Evolutionary conservation across 352 stramenopile species (phyloP).

Genomic region (Globisporangium irregulare): DNA sequence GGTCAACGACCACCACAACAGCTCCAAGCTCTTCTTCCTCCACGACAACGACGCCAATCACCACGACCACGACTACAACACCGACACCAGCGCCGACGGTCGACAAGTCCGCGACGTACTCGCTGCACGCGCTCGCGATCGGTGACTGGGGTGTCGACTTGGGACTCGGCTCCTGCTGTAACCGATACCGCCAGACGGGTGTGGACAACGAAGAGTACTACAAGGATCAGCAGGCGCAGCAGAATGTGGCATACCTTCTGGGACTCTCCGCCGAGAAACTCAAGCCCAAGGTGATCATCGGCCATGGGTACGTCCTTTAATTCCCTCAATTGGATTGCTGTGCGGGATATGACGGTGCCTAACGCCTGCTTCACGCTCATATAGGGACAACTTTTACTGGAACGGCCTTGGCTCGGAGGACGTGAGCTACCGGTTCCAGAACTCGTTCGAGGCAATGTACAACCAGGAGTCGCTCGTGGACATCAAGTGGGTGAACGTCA

Average conservation of each 20-base stretch:
- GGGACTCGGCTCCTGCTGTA: slow-evolving; percentile 66
- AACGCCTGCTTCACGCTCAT: neutral
- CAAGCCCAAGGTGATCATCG: slow-evolving; percentile 56
- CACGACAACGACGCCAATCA: slow-evolving; percentile 15
- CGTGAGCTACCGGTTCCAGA: slow-evolving; percentile 59
- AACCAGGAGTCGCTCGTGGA: slow-evolving; percentile 38
- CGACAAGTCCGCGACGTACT: slow-evolving; percentile 38
- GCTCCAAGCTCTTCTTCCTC: neutral
- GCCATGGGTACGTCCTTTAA: slow-evolving; percentile 40
- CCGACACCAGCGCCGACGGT: slow-evolving; percentile 25
- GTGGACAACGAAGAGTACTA: slow-evolving; percentile 57
- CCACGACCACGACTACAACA: slow-evolving; percentile 12
- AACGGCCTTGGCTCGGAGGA: slow-evolving; percentile 66
- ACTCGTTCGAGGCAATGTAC: slow-evolving; percentile 69
- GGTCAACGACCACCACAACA: slow-evolving; percentile 4
- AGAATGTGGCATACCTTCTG: slow-evolving; percentile 60
- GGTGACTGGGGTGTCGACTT: slow-evolving; percentile 68
- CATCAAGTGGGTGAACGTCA: slow-evolving; percentile 71
- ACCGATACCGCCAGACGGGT: slow-evolving; percentile 61
- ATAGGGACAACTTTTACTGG: slow-evolving; percentile 72
- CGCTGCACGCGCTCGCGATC: slow-evolving; percentile 63
- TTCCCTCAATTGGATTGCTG: neutral
- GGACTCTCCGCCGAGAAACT: slow-evolving; percentile 54
- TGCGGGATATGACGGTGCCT: no score
- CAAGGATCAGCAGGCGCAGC: slow-evolving; percentile 69